A percentile compares a stretch with the other conserved stretches of the same genome.
phyloP scores from a whole-genome alignment of 164 flowering plant species.

The Vitis rotundifolia region DNA sequence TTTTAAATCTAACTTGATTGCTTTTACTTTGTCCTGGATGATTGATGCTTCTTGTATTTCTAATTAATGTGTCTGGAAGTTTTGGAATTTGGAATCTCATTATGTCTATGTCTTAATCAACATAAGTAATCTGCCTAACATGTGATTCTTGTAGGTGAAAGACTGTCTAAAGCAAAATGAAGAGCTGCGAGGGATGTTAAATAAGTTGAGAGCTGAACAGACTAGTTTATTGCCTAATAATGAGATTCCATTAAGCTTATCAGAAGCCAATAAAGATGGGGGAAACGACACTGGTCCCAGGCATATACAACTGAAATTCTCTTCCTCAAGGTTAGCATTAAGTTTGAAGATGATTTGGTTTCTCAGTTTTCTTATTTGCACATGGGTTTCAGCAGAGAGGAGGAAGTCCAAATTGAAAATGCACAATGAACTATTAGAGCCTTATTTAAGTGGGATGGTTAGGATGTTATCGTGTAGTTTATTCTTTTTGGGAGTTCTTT shows the following conservation, averaged over 20 bases:
- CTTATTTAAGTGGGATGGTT: background rate
- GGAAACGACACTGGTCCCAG: conserved; percentile 13
- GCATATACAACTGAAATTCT: conserved; percentile 42
- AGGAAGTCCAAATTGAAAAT: no score
- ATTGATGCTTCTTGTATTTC: background rate
- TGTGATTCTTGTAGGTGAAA: conserved; percentile 55
- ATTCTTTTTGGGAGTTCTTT: background rate
- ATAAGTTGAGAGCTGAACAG: conserved; percentile 72
- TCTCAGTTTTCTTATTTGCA: background rate
- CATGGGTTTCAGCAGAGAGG: background rate
- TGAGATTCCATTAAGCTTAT: conserved; percentile 15
- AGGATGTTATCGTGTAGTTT: background rate
- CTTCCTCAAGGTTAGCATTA: conserved; percentile 60
- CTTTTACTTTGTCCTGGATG: no score
- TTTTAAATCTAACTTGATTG: no score
- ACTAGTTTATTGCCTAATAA: conserved; percentile 27
- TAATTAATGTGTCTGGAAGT: background rate
- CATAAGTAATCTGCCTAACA: background rate
- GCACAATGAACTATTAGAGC: background rate
- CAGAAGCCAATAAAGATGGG: conserved; percentile 18
- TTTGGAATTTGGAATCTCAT: background rate
- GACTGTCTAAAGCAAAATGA: conserved; percentile 85
- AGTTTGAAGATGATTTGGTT: background rate
- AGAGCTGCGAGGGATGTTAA: conserved; percentile 68
- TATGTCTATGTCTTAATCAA: background rate